Conservation (phyloP, 164 flowering plant species). For the Magnolia sinica region DNA sequence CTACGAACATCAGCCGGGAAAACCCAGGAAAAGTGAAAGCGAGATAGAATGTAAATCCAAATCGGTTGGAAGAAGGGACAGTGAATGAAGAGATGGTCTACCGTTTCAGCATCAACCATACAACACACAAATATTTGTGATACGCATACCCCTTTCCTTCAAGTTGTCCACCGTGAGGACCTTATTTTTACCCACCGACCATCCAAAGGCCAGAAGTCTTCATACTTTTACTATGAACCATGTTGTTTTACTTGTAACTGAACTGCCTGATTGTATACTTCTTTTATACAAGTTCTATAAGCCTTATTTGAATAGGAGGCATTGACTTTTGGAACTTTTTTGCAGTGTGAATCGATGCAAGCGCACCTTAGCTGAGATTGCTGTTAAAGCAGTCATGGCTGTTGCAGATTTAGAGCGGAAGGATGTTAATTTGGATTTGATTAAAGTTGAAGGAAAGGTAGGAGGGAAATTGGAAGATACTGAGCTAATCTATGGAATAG, state of each 20-base stretch:
- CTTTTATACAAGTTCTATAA: neutral
- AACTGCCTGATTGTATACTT: neutral
- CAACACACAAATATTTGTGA: too few relatives aligned
- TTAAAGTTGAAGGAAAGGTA: slow-evolving; percentile 96
- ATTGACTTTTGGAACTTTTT: neutral
- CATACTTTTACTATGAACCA: neutral
- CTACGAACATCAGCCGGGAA: too few relatives aligned
- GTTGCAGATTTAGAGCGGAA: slow-evolving; percentile 98
- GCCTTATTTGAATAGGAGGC: neutral
- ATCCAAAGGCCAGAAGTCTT: too few relatives aligned
- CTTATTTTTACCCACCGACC: too few relatives aligned
- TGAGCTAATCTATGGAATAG: slow-evolving; percentile 82
- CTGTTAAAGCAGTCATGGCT: slow-evolving; percentile 95
- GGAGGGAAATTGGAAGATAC: slow-evolving; percentile 98
- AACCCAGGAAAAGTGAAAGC: too few relatives aligned
- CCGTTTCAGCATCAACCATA: too few relatives aligned
- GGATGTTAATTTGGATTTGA: slow-evolving; percentile 90
- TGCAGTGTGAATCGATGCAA: slow-evolving; percentile 96
- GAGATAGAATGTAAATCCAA: too few relatives aligned
- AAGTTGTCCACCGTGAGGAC: too few relatives aligned
- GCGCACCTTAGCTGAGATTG: slow-evolving; percentile 88
- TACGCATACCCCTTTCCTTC: too few relatives aligned
- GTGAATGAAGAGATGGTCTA: too few relatives aligned
- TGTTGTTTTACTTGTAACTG: neutral
- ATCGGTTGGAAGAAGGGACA: too few relatives aligned